These are phyloP conservation scores for Phytophthora palmivora DNA, from an alignment of 352 stramenopile species.

Conservation along the genomic window DNA sequence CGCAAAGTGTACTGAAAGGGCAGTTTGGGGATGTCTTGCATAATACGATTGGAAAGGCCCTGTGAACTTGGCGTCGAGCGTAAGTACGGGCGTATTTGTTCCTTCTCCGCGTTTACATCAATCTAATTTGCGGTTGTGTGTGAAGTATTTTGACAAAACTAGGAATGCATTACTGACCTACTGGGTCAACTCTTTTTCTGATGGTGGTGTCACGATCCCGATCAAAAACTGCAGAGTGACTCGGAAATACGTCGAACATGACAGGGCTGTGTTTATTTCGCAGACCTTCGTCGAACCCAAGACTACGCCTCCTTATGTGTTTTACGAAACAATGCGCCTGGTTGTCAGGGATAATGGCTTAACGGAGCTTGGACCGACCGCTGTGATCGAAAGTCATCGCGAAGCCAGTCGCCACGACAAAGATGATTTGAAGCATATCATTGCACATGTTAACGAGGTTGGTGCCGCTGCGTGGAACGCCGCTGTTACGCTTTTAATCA, in stretches of 20 bases:
- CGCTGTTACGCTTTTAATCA: conserved; percentile 16
- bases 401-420: conserved; percentile 15
- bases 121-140: not conserved
- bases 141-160: conserved; percentile 17
- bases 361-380: conserved; percentile 2
- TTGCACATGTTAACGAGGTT: not conserved
- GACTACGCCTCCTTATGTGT: conserved; percentile 1
- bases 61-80: conserved; percentile 14
- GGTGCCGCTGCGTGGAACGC: conserved; percentile 5
- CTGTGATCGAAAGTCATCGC: conserved; percentile 11
- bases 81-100: not conserved
- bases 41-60: conserved; percentile 8
- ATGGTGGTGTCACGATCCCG: not conserved
- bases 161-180: conserved; percentile 14
- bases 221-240: conserved; percentile 21
- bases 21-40: conserved; percentile 19
- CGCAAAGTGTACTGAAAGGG: conserved; percentile 1
- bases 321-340: conserved; percentile 19
- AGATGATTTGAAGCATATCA: conserved; percentile 1
- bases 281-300: conserved; percentile 8
- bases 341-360: conserved; percentile 5
- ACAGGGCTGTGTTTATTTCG: conserved; percentile 13
- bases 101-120: not conserved
- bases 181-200: conserved; percentile 15
- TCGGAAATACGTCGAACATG: conserved; percentile 19